phyloP scores from a whole-genome alignment of 768 basidiomycete genomes.

The Trametes meyenii region DNA sequence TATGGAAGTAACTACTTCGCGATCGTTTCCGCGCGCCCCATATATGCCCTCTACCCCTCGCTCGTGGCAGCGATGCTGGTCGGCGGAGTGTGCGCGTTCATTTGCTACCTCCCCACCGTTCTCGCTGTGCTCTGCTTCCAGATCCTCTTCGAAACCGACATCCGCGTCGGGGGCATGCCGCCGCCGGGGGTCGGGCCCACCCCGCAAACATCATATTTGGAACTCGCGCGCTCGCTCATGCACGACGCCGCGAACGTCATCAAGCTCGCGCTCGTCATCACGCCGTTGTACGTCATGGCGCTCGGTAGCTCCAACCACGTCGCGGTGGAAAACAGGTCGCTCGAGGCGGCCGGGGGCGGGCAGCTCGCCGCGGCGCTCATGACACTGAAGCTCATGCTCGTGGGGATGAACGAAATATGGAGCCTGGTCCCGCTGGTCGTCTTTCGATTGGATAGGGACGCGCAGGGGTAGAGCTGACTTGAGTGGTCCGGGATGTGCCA shows the following conservation, averaged over 20 bases:
- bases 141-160: slow-evolving; percentile 13
- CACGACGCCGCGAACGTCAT: slow-evolving; percentile 14
- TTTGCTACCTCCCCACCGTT: slow-evolving; percentile 21
- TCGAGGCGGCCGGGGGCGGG: slow-evolving; percentile 19
- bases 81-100: slow-evolving; percentile 16
- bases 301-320: background rate
- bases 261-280: slow-evolving; percentile 20
- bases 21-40: slow-evolving; percentile 11
- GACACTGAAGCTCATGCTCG: slow-evolving; percentile 16
- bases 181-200: background rate
- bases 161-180: slow-evolving; percentile 8
- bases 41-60: slow-evolving; percentile 15
- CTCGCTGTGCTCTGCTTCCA: slow-evolving; percentile 17
- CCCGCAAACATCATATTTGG: background rate
- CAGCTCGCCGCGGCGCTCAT: slow-evolving; percentile 20
- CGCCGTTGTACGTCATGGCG: slow-evolving; percentile 15
- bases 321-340: slow-evolving; percentile 6
- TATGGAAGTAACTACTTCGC: slow-evolving; percentile 16
- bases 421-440: slow-evolving; percentile 18
- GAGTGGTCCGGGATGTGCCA: background rate
- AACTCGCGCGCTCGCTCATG: slow-evolving; percentile 3
- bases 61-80: slow-evolving; percentile 20
- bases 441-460: slow-evolving; percentile 8
- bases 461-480: background rate
- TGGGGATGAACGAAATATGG: slow-evolving; percentile 18